Evolutionary conservation across 129 eudicot species (phyloP).

Genomic region (Glebionis coronaria): DNA sequence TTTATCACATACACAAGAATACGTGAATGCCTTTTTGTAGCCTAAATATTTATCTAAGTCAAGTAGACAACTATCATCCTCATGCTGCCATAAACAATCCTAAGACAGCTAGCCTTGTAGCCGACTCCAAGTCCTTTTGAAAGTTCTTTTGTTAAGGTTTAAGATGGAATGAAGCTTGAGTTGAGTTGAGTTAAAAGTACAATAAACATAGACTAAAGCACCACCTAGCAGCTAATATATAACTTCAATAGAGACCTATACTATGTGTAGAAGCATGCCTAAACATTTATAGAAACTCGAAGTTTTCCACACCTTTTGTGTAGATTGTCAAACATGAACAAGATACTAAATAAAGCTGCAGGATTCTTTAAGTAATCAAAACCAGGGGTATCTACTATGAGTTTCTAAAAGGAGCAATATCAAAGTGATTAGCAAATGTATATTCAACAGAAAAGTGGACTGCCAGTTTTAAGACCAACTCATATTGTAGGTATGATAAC

Average conservation of each 20-base stretch:
- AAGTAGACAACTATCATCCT: no score
- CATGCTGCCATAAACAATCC: no score
- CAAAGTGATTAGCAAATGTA: conserved; percentile 11
- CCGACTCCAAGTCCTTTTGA: no score
- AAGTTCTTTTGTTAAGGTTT: conserved; percentile 1
- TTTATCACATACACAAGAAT: no score
- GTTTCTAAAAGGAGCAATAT: conserved; percentile 11
- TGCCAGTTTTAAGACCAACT: conserved; percentile 11
- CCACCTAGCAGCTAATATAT: not conserved
- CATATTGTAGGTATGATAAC: not conserved
- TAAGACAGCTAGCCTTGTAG: no score
- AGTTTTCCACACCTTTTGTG: no score
- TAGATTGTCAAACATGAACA: no score
- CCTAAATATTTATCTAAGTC: no score
- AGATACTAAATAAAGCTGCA: not conserved
- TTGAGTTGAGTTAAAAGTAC: not conserved
- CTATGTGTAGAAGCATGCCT: not conserved
- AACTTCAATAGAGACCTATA: conserved; percentile 3
- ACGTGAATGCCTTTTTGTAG: no score
- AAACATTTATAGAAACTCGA: not conserved
- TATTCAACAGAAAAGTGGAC: no score
- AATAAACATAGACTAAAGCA: no score
- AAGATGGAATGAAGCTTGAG: conserved; percentile 2
- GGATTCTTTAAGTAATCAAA: not conserved
- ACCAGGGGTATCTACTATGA: not conserved